These are phyloP conservation scores for Cymodocea nodosa DNA, from an alignment of 116 monocot species.

Conservation along the genomic window DNA sequence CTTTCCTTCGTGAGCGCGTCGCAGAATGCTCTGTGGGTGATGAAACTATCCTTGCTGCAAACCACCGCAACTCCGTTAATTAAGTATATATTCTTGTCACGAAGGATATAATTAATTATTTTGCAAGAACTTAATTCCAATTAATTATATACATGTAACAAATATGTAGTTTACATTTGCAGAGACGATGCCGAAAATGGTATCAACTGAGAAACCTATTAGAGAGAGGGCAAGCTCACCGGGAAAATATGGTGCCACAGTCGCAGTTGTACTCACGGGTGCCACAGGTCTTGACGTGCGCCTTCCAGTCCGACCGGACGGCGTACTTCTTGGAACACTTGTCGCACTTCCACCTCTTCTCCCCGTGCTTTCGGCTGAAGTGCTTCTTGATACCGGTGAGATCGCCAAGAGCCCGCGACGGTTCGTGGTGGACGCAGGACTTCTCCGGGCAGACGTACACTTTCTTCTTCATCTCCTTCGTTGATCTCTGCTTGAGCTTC, in stretches of 20 bases:
- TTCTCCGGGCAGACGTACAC: conserved; percentile 69
- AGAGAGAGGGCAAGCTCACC: no score
- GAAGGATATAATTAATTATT: no score
- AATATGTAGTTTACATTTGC: no score
- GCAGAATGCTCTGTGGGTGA: conserved; percentile 25
- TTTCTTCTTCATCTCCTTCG: conserved; percentile 33
- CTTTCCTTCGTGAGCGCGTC: conserved; percentile 22
- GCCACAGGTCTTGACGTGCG: conserved; percentile 71
- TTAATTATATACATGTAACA: no score
- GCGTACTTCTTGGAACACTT: conserved; percentile 86
- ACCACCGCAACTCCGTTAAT: background rate
- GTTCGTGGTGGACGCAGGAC: conserved; percentile 61
- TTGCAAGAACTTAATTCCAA: no score
- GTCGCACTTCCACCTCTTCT: conserved; percentile 94
- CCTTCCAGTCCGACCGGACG: conserved; percentile 82
- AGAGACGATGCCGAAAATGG: no score
- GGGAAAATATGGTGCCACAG: conserved; percentile 72
- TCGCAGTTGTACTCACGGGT: conserved; percentile 71
- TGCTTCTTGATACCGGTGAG: conserved; percentile 91
- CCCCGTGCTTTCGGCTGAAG: conserved; percentile 76
- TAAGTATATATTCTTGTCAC: no score
- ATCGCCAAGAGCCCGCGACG: conserved; percentile 60
- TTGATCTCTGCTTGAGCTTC: conserved; percentile 42
- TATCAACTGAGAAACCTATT: no score
- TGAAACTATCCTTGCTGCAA: conserved; percentile 23